phyloP scores from a whole-genome alignment of 306 rosid genomes.

The Boehmeria nivea region DNA sequence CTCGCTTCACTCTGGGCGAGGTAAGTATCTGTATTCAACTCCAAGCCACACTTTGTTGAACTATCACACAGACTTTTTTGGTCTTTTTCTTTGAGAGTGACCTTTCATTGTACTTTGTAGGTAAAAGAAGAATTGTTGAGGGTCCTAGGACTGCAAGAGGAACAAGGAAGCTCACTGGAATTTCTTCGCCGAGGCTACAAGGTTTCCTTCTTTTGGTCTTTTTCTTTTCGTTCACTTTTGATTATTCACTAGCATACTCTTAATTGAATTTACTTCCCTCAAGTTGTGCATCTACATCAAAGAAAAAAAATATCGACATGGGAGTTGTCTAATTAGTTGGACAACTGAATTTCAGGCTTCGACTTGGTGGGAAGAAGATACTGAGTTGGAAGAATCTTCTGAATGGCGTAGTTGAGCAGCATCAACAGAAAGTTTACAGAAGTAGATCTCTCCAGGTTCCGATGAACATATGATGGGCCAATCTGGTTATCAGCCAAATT shows the following conservation, averaged over 20 bases:
- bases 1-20: slow-evolving; percentile 85
- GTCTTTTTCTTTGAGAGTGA: slow-evolving; percentile 20
- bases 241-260: not conserved
- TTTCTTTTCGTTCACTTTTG: no score
- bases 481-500: no score
- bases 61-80: no score
- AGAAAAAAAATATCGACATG: no score
- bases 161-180: slow-evolving; percentile 84
- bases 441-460: not conserved
- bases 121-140: slow-evolving; percentile 84
- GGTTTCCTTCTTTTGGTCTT: slow-evolving; percentile 34
- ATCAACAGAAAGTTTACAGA: slow-evolving; percentile 10
- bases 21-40: slow-evolving; percentile 37
- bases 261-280: not conserved
- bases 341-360: slow-evolving; percentile 43
- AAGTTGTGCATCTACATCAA: not conserved
- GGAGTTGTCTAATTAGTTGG: slow-evolving; percentile 13
- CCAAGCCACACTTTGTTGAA: slow-evolving; percentile 14
- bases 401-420: slow-evolving; percentile 76
- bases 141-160: slow-evolving; percentile 92
- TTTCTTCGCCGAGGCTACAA: slow-evolving; percentile 96
- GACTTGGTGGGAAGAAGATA: slow-evolving; percentile 98
- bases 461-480: not conserved
- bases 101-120: slow-evolving; percentile 40
- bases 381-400: slow-evolving; percentile 65